Base-by-base conservation (phyloP, 1,139 yeast genomes). In the Pneumocystis jirovecii region DNA sequence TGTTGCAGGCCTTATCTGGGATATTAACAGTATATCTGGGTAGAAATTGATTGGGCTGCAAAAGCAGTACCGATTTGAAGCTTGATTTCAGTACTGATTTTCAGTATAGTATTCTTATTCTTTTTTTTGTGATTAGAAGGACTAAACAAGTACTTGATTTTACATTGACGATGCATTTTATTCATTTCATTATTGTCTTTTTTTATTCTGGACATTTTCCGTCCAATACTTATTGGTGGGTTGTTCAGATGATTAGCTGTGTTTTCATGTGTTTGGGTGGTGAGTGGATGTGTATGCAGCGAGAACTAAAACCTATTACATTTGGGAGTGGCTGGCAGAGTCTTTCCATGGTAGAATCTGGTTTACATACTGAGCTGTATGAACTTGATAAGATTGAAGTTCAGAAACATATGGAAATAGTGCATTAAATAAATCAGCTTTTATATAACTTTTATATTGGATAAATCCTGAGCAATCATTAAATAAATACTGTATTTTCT, bases 71-170 rank as follows among this genome's bases (percentile, higher is more conserved):
- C 15, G 19, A 40, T 40, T 17, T 40, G 7, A 17, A 10, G 15
- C 7, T 40, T 40, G 2, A 3, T 25, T 25, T 64, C 21, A 60
- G 44, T 21, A 12, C 61, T 15, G 39, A 65, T 10, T 62, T 61
- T 25, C 29, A 34, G 35, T 34, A 59, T 40, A 61, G 56, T 12
- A 60, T 65, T 21, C 63, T 63, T 19, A 40, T 64, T 40, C 34
- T 64, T 19, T 62, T 61, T n/a, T 39, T 50, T 7, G 44, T 64
- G 19, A 57, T 65, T 7, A 60, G 63, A 39, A 63, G 67, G 7
- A 57, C 67, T n/a, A 65, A 64, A 50, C 60, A 64, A 40, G 63
- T 65, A n/a, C 63, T 65, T n/a, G 67, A 65, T 39, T 65, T 65
- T 17, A 61, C 66, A 15, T 17, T 65, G 61, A 65, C 67, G n/a